phyloP scores from a whole-genome alignment of 352 stramenopile species.

The Globisporangium cystogenes region DNA sequence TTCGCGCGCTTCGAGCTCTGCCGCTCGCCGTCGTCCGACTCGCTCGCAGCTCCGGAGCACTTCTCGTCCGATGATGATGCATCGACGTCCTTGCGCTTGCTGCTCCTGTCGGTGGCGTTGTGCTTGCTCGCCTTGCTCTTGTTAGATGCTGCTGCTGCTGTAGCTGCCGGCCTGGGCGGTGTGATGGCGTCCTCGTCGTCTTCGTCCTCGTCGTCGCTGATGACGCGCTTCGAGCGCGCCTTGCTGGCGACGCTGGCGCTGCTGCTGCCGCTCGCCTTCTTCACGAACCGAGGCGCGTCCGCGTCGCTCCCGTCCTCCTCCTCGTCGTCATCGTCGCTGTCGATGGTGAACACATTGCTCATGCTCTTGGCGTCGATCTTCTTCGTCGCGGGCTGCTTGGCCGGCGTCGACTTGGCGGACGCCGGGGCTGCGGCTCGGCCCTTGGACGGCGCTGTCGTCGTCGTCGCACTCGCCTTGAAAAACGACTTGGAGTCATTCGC shows the following conservation, averaged over 20 bases:
- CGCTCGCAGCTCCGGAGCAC: not conserved
- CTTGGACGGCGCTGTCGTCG: conserved; percentile 14
- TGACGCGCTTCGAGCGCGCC: conserved; percentile 42
- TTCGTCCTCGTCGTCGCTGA: conserved; percentile 68
- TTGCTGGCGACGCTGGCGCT: conserved; percentile 10
- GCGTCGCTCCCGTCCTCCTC: conserved; percentile 36
- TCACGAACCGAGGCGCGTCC: conserved; percentile 65
- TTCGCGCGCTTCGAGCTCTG: conserved; percentile 13
- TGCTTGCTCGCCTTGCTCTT: conserved; percentile 1
- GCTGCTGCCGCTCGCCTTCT: conserved; percentile 24
- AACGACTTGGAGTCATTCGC: conserved; percentile 19
- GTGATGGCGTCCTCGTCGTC: conserved; percentile 25
- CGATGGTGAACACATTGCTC: conserved; percentile 66
- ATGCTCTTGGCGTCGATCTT: conserved; percentile 35
- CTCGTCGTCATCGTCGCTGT: conserved; percentile 66
- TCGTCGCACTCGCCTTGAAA: conserved; percentile 14
- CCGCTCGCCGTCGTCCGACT: conserved; percentile 6
- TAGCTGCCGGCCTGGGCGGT: not conserved
- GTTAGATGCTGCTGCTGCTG: conserved; percentile 1
- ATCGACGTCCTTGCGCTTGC: conserved; percentile 48
- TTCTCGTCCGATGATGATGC: conserved; percentile 21
- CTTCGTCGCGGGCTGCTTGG: conserved; percentile 26
- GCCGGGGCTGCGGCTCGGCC: conserved; percentile 3
- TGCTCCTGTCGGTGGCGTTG: not conserved
- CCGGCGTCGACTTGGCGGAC: conserved; percentile 12